Percentiles rank a stretch among this genome's conserved stretches.
Evolutionary conservation across 768 basidiomycete species (phyloP).

Genomic region (Lactarius pseudohatsudake): DNA sequence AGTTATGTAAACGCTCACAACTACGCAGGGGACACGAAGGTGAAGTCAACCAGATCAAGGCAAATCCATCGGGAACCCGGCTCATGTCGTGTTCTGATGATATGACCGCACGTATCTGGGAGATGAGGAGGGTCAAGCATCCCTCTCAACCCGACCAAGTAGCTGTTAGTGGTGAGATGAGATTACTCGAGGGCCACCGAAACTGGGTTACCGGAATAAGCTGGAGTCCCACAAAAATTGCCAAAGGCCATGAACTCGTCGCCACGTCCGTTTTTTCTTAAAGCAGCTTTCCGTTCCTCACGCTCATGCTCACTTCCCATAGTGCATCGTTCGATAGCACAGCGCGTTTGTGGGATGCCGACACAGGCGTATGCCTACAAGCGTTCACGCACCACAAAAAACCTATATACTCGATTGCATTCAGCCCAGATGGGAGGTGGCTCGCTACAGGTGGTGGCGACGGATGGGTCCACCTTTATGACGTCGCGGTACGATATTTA

Average conservation of each 20-base stretch:
- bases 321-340: constrained; percentile 83
- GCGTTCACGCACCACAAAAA: constrained; percentile 70
- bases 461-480: constrained; percentile 71
- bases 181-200: constrained; percentile 61
- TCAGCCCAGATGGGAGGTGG: constrained; percentile 71
- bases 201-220: constrained; percentile 62
- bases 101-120: constrained; percentile 74
- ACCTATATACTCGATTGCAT: constrained; percentile 70
- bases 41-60: constrained; percentile 78
- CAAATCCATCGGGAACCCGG: constrained; percentile 61
- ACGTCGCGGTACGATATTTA: constrained; percentile 54
- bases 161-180: constrained; percentile 34
- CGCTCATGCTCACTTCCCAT: neutral
- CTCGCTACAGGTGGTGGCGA: constrained; percentile 81
- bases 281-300: constrained; percentile 14
- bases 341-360: constrained; percentile 79
- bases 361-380: constrained; percentile 71
- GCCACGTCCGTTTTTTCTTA: constrained; percentile 56
- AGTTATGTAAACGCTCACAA: neutral
- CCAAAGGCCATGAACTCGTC: constrained; percentile 56
- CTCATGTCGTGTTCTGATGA: constrained; percentile 85
- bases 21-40: constrained; percentile 61
- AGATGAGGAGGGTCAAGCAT: constrained; percentile 48
- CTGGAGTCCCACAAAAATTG: constrained; percentile 62
- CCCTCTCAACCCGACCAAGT: constrained; percentile 29